Base-by-base conservation (phyloP, 176 grass and related monocot genomes). In the Saccharum officinarum region DNA sequence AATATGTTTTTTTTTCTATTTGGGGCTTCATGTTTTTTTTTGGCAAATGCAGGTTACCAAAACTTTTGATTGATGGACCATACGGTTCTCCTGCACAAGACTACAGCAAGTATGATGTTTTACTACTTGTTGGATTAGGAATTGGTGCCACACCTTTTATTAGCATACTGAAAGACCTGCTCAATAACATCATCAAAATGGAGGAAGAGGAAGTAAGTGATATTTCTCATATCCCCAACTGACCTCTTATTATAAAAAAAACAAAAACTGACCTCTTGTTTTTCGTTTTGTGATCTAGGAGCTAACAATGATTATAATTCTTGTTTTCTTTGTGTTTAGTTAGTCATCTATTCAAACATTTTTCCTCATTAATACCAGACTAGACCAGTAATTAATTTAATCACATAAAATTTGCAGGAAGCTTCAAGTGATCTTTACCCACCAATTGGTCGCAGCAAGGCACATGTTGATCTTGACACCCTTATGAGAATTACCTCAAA, bases 141-240 rank as follows among this genome's bases (percentile, higher is more conserved):
- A 99, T 99, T 68, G 97, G 97, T 30, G 97, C 97, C 8, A 96
- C 97, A 66, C 93, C 90, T 75, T 95, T 95, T 87, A 95, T 95
- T 70, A 95, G 93, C 83, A 95, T 95, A 86, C 61, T 95, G 80
- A 95, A 95, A 88, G 93, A 95, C 77, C 62, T 95, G 40, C 86
- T 95, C 17, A 95, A 92, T 84, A 95, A 87, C 47, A 95, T 95
- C 30, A 85, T 92, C 59, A 92, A 92, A 86, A 79, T 92, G 83
- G 93, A 95, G 80, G 90, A 95, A 83, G 86, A 95, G 82, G 91
- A 90, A 47, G 93, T 92, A 77, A 84, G 93, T 10, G 6, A 44
- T 64, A 26, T 71, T 84, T 76, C 46, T 80, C 28, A 15, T 70
- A 11, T 74, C 26, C 13, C n/a, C 41, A 55, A 59, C 47, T 82